Evolutionary conservation across 83 land plant species (phyloP), one percentile per base, ranked within the genome.

Genomic region (Diphasiastrum complanatum): DNA sequence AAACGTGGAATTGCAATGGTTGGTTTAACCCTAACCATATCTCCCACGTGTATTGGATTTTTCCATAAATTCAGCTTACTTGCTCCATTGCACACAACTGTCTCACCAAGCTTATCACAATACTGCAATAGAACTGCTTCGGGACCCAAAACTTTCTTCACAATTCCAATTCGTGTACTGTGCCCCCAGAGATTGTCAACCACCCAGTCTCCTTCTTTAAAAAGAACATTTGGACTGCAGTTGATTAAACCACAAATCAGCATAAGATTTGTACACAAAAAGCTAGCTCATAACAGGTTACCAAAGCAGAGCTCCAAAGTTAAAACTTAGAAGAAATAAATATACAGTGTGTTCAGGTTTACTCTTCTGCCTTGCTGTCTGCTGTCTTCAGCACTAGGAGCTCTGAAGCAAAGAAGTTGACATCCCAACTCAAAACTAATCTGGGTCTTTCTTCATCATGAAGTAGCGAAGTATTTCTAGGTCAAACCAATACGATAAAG

Each of bases 171-270:
- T 24, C 45, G 27, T 1, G 69, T 18, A 27, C 71, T 14, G 35
- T 63, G 37, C 32, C 33, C 65, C 37, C 20, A 24, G 1, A 65
- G 26, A n/a, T 47, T 69, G 33, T 74, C 73, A 19, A 18, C 32
- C 10, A 74, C 53, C 77, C 77, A 74, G 55, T 74, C 77, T 38
- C 73, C 77, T 43, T 57, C 73, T 43, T 62, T 31, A 55, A 67
- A 67, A 26, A 63, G 51, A 31, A 28, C 60, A 22, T 28, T 10
- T 10, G n/a, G 24, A 4, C 53, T 61, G 35, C 4, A 48, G 51
- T 6, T 48, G 16, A 48, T 48, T 48, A 48, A 18, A 48, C 16
- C 43, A 8, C 43, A 8, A 8, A 40, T 8, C 8, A 16, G 43
- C 43, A 8, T 40, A 8, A 40, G 43, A 40, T 40, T 16, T 16